Percentiles rank a stretch among this genome's conserved stretches.
These are phyloP conservation scores for Sporothrix variecibatus DNA, from an alignment of 2,329 filamentous ascomycete species.

Conservation along the genomic window DNA sequence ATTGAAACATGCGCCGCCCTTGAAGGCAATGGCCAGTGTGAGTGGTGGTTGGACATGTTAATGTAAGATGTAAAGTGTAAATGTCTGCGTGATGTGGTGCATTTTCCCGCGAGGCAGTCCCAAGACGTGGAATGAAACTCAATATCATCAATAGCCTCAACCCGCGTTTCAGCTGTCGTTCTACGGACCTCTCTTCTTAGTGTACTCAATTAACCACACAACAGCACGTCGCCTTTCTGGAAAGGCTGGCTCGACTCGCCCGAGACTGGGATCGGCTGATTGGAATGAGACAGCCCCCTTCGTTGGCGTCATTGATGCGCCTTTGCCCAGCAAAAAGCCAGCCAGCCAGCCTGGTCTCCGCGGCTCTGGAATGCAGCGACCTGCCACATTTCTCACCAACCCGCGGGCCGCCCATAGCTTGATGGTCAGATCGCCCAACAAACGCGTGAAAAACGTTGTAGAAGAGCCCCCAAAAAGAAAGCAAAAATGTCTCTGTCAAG, in stretches of 20 bases:
- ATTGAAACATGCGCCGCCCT: neutral
- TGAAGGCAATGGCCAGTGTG: neutral
- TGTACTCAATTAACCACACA: neutral
- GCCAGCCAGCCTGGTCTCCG: neutral
- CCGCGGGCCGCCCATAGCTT: neutral
- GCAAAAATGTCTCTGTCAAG: neutral
- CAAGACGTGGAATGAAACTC: constrained; percentile 21
- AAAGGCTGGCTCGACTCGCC: neutral
- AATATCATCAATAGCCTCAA: neutral
- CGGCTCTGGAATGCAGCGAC: constrained; percentile 13
- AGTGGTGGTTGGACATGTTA: neutral
- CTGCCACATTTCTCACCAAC: constrained; percentile 12
- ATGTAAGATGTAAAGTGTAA: neutral
- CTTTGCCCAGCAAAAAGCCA: neutral
- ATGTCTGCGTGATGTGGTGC: neutral
- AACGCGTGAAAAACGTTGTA: neutral
- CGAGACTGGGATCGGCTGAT: neutral
- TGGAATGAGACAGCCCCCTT: constrained; percentile 11
- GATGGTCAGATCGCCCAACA: neutral
- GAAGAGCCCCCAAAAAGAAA: neutral
- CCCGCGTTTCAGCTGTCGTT: constrained; percentile 14
- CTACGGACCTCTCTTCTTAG: neutral
- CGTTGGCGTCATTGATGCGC: neutral
- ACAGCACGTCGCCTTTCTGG: neutral
- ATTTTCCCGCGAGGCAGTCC: neutral